Conservation (phyloP, 116 monocot genomes). For the Posidonia oceanica region DNA sequence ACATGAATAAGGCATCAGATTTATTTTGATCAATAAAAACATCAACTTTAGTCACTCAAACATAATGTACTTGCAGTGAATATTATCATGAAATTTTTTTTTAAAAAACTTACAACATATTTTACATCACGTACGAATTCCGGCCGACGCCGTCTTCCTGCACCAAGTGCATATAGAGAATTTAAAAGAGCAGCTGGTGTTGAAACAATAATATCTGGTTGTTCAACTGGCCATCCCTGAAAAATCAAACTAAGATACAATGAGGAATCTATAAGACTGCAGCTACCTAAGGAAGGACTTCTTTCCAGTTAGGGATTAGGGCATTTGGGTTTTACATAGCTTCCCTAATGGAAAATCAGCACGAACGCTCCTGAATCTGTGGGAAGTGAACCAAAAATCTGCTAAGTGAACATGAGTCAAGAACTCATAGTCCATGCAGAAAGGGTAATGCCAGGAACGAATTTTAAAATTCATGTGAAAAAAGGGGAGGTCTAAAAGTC, state of each 20-base stretch:
- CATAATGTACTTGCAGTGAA: neutral
- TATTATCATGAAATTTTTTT: neutral
- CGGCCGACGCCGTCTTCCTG: slow-evolving; percentile 54
- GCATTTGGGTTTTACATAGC: neutral
- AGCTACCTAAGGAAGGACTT: no score
- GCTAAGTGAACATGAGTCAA: no score
- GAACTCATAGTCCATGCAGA: no score
- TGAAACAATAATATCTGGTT: slow-evolving; percentile 78
- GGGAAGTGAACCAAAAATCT: no score
- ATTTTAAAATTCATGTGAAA: no score
- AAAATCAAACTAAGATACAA: slow-evolving; percentile 3
- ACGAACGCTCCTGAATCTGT: no score
- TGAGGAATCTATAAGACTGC: neutral
- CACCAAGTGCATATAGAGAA: slow-evolving; percentile 62
- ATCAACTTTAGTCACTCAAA: neutral
- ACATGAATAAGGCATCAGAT: neutral
- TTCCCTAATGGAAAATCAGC: no score
- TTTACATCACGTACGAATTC: slow-evolving; percentile 62
- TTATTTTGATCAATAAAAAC: neutral
- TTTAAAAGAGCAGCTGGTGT: slow-evolving; percentile 98
- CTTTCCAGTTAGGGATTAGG: no score
- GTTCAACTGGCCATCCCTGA: slow-evolving; percentile 85
- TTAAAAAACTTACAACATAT: slow-evolving; percentile 61
- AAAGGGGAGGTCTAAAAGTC: no score
- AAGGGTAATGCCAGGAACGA: no score